Conservation (phyloP, 2,329 filamentous ascomycete genomes). For the Trichophyton mentagrophytes region DNA sequence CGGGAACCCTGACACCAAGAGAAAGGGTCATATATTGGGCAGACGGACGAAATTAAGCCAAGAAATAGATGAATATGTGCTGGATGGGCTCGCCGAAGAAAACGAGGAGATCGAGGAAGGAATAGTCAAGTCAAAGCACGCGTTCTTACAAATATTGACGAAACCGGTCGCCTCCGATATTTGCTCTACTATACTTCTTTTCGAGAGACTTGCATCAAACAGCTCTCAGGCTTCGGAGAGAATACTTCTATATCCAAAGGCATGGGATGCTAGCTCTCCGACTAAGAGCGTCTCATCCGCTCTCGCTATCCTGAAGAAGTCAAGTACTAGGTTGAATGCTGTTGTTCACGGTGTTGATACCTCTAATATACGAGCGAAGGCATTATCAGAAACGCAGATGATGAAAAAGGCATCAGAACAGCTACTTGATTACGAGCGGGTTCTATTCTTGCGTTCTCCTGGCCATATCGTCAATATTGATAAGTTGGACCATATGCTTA, state of each 20-base stretch:
- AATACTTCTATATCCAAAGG: slow-evolving; percentile 35
- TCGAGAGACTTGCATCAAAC: slow-evolving; percentile 28
- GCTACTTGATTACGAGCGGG: slow-evolving; percentile 33
- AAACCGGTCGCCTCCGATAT: slow-evolving; percentile 32
- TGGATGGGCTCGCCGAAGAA: not conserved
- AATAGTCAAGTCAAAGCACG: slow-evolving; percentile 18
- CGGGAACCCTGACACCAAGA: not conserved
- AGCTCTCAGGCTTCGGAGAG: slow-evolving; percentile 27
- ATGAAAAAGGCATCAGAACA: slow-evolving; percentile 22
- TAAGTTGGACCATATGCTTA: slow-evolving; percentile 29
- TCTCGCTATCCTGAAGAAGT: slow-evolving; percentile 26
- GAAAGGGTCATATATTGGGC: not conserved
- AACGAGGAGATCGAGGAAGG: not conserved
- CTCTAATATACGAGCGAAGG: slow-evolving; percentile 13
- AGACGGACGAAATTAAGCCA: not conserved
- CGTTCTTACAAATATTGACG: slow-evolving; percentile 34
- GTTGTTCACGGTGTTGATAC: slow-evolving; percentile 33
- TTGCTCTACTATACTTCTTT: slow-evolving; percentile 35
- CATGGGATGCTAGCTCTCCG: slow-evolving; percentile 29
- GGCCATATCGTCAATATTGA: slow-evolving; percentile 28
- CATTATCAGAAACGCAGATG: slow-evolving; percentile 10
- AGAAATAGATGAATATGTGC: not conserved
- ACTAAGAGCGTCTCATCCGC: slow-evolving; percentile 21
- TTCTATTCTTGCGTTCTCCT: slow-evolving; percentile 32
- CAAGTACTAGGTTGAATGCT: slow-evolving; percentile 29